Evolutionary conservation across 106 monocot genomes (phyloP), one percentile per base, ranked within the genome.

Genomic region (Triglochin maritima): DNA sequence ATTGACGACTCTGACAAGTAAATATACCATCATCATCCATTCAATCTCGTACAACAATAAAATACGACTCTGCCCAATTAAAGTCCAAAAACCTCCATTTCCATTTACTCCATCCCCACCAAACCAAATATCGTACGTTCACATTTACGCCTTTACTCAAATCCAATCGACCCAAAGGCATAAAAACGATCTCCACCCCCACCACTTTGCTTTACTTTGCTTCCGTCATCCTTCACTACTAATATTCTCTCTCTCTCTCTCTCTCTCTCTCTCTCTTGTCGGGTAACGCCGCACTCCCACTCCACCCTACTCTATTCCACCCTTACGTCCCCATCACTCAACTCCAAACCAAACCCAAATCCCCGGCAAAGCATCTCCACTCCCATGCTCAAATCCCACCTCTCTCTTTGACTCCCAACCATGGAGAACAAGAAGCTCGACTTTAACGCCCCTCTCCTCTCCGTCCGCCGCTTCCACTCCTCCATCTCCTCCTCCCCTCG

Each of bases 371-470:
- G 43, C 6, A 29, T 9, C 4, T 29, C 60, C 3, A 29, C 10
- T 44, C 62, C 9, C 12, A 4, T 9, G 29, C 29, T 29, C 29
- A 29, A 29, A 8, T 44, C 62, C 11, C 13, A 44, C 10, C 44
- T 17, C 5, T 11, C 45, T 12, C 47, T 49, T 6, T 17, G 4
- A 3, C 2, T 15, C n/a, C 6, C 13, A 16, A 11, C 14, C 6
- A 83, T 78, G 81, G 83, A 78, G 60, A 77, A 69, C 43, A 81
- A 78, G 61, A 67, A 55, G 62, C 66, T 90, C 17, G 84, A 90
- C 62, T 76, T 86, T 60, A 75, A 76, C 8, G 79, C 86, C 9
- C 86, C 86, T 14, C 78, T 86, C 3, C 69, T 81, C 53, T 90
- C 90, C 49, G 80, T 80, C 65, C 84, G 90, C 9, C 84, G 84